These are phyloP conservation scores for Middelhovenomyces tepae DNA, from an alignment of 805 yeast genomes.

Conservation along the genomic window DNA sequence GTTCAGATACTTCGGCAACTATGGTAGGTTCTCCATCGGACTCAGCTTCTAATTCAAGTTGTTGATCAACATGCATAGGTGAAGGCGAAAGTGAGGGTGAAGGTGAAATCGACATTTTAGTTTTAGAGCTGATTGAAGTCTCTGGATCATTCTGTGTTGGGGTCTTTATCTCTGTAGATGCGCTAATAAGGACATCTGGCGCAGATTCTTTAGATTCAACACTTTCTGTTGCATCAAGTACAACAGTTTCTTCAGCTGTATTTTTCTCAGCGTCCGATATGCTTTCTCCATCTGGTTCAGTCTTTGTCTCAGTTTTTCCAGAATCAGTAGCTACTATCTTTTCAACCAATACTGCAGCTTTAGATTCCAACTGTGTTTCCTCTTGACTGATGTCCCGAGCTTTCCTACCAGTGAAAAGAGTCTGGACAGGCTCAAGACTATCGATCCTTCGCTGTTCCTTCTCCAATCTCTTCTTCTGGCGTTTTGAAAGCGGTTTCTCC, in stretches of 20 bases:
- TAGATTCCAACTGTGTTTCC: not conserved
- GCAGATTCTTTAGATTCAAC: conserved; percentile 9
- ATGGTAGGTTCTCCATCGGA: too few species aligned
- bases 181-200: conserved; percentile 10
- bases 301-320: not conserved
- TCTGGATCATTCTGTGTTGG: too few species aligned
- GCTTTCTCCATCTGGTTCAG: conserved; percentile 1
- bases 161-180: too few species aligned
- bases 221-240: conserved; percentile 27
- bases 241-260: conserved; percentile 49
- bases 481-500: too few species aligned
- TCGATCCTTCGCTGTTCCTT: not conserved
- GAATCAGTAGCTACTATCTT: not conserved
- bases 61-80: too few species aligned
- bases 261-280: conserved; percentile 54
- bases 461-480: conserved; percentile 1
- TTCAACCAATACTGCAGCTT: not conserved
- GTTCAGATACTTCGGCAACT: too few species aligned
- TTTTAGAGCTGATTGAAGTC: too few species aligned
- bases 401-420: not conserved
- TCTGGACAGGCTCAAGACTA: conserved; percentile 1
- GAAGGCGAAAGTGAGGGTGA: too few species aligned
- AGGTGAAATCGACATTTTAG: too few species aligned
- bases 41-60: too few species aligned
- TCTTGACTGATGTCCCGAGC: conserved; percentile 1